These are phyloP conservation scores for Spathaspora gorwiae DNA, from an alignment of 805 yeast species.

Conservation along the genomic window DNA sequence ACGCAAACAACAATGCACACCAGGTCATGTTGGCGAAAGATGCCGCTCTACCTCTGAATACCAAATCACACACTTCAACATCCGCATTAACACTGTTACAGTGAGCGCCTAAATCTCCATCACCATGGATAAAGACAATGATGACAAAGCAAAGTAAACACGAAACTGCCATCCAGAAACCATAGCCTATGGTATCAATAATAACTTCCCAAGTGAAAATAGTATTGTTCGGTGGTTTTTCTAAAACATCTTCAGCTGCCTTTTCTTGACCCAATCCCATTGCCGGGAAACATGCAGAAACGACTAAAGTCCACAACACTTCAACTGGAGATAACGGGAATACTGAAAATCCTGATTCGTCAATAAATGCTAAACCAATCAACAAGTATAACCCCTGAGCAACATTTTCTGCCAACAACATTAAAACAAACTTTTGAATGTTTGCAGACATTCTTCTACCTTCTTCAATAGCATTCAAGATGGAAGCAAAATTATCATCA, in stretches of 20 bases:
- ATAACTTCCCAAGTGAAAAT: conserved; percentile 67
- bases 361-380: conserved; percentile 72
- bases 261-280: conserved; percentile 47
- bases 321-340: conserved; percentile 61
- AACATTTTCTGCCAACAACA: conserved; percentile 33
- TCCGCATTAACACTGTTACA: conserved; percentile 52
- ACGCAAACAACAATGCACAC: conserved; percentile 76
- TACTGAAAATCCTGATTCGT: conserved; percentile 59
- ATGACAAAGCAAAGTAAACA: conserved; percentile 65
- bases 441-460: conserved; percentile 31
- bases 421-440: conserved; percentile 31
- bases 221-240: conserved; percentile 58
- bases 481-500: conserved; percentile 92
- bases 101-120: conserved; percentile 59
- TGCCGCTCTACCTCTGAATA: conserved; percentile 71
- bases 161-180: conserved; percentile 65
- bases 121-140: conserved; percentile 62
- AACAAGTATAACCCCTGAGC: conserved; percentile 59
- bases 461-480: conserved; percentile 64
- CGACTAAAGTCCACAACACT: conserved; percentile 32
- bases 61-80: conserved; percentile 47
- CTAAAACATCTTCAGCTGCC: conserved; percentile 61
- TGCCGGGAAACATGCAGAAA: conserved; percentile 34
- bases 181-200: conserved; percentile 66
- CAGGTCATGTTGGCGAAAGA: conserved; percentile 81